Percentiles rank a stretch among this genome's conserved stretches.
Conservation (phyloP, 2,329 filamentous ascomycete genomes). For the Fusarium piperis region DNA sequence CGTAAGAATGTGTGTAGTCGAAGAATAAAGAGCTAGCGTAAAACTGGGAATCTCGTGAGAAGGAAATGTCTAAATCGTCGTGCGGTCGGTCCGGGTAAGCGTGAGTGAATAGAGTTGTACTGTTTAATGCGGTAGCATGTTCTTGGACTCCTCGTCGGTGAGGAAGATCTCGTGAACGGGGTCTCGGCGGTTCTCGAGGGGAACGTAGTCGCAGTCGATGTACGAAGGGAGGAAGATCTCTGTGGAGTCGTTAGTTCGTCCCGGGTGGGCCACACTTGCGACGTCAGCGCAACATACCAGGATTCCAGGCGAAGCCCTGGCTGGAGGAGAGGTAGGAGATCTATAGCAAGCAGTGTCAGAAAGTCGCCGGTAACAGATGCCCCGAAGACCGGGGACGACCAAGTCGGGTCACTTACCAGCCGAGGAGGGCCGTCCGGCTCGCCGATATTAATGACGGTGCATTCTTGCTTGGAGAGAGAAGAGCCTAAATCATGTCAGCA, state of each 20-base stretch:
- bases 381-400: neutral
- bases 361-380: neutral
- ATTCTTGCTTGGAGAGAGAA: slow-evolving; percentile 77
- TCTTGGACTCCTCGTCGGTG: slow-evolving; percentile 78
- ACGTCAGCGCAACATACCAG: slow-evolving; percentile 59
- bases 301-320: slow-evolving; percentile 87
- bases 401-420: slow-evolving; percentile 62
- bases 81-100: slow-evolving; percentile 30
- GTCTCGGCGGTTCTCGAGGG: slow-evolving; percentile 79
- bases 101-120: slow-evolving; percentile 7
- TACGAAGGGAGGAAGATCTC: slow-evolving; percentile 86
- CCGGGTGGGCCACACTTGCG: neutral
- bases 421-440: slow-evolving; percentile 77
- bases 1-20: slow-evolving; percentile 12
- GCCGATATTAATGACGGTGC: slow-evolving; percentile 83
- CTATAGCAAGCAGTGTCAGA: slow-evolving; percentile 53
- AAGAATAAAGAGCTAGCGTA: slow-evolving; percentile 23
- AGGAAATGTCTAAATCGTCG: slow-evolving; percentile 41
- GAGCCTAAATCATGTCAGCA: slow-evolving; percentile 64
- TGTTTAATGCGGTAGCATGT: slow-evolving; percentile 72
- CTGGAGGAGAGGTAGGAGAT: slow-evolving; percentile 83
- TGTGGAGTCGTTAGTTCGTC: slow-evolving; percentile 44
- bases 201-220: slow-evolving; percentile 77
- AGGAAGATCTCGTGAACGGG: slow-evolving; percentile 81
- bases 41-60: slow-evolving; percentile 41